phyloP scores from a whole-genome alignment of 1,139 yeast genomes.

The Suhomyces panamericanus region DNA sequence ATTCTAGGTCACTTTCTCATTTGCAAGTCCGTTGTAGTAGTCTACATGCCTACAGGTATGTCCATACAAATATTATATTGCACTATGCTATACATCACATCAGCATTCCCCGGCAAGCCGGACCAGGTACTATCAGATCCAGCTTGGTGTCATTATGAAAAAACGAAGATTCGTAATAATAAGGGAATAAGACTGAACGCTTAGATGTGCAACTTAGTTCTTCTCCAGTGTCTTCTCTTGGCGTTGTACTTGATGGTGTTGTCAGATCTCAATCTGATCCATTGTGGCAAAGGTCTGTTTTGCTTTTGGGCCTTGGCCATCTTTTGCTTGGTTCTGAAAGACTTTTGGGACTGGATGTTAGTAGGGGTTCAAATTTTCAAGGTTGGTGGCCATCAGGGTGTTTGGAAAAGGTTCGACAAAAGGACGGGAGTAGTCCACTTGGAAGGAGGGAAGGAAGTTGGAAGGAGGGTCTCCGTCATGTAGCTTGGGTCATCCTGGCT shows the following conservation, averaged over 20 bases:
- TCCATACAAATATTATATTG: constrained; percentile 13
- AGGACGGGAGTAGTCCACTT: background rate
- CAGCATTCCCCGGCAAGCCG: constrained; percentile 5
- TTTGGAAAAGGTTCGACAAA: background rate
- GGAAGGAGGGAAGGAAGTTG: no score
- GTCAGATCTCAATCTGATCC: constrained; percentile 99
- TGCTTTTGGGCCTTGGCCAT: constrained; percentile 99
- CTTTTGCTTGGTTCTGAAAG: constrained; percentile 98
- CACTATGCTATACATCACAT: constrained; percentile 14
- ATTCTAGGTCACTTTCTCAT: background rate
- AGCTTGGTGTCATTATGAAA: constrained; percentile 11
- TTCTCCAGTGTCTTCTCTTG: constrained; percentile 99
- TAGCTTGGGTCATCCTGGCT: no score
- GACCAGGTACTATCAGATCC: constrained; percentile 8
- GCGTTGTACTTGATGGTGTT: constrained; percentile 99
- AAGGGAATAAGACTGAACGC: constrained; percentile 19
- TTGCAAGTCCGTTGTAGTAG: no score
- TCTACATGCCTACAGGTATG: background rate
- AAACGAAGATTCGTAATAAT: constrained; percentile 12
- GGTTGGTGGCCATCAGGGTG: background rate
- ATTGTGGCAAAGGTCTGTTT: constrained; percentile 99
- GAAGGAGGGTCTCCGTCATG: no score
- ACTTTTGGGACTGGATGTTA: constrained; percentile 79
- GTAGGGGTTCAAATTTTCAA: constrained; percentile 13
- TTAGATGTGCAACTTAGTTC: constrained; percentile 98